phyloP scores from a whole-genome alignment of 2,329 filamentous ascomycete species.

The Clonostachys byssicola region DNA sequence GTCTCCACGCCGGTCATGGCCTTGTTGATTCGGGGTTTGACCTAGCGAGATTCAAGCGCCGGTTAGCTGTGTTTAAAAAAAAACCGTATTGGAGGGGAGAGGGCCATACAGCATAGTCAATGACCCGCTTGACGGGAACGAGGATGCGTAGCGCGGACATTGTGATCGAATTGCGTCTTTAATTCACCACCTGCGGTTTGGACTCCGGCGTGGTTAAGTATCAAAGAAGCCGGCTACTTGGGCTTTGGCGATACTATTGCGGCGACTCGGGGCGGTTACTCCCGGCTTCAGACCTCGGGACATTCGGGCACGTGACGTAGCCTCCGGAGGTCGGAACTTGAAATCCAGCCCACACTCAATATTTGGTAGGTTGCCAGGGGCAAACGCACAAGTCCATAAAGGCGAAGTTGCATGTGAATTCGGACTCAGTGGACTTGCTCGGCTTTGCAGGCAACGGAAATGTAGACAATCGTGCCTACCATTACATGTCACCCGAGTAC shows the following conservation, averaged over 20 bases:
- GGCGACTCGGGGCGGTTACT: slow-evolving; percentile 28
- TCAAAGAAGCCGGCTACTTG: neutral
- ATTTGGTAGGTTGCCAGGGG: too few species aligned
- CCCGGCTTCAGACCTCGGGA: slow-evolving; percentile 36
- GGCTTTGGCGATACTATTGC: neutral
- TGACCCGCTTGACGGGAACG: slow-evolving; percentile 78
- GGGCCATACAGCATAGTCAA: slow-evolving; percentile 73
- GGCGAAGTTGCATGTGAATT: too few species aligned
- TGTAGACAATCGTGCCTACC: too few species aligned
- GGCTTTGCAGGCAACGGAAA: too few species aligned
- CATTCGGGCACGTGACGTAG: slow-evolving; percentile 24
- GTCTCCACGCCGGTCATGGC: slow-evolving; percentile 85
- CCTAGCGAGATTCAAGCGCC: slow-evolving; percentile 32
- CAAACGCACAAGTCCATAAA: too few species aligned
- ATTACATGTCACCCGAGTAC: too few species aligned
- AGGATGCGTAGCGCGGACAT: slow-evolving; percentile 71
- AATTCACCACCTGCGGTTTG: too few species aligned
- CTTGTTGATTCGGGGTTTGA: slow-evolving; percentile 68
- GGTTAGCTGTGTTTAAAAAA: neutral
- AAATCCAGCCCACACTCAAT: too few species aligned
- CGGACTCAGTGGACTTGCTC: too few species aligned
- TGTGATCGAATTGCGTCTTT: slow-evolving; percentile 2
- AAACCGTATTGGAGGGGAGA: neutral
- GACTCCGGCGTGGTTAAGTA: too few species aligned
- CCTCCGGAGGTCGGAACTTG: neutral